Base-by-base conservation (phyloP, 768 basidiomycete species). In the Cystofilobasidium bisporidii region DNA sequence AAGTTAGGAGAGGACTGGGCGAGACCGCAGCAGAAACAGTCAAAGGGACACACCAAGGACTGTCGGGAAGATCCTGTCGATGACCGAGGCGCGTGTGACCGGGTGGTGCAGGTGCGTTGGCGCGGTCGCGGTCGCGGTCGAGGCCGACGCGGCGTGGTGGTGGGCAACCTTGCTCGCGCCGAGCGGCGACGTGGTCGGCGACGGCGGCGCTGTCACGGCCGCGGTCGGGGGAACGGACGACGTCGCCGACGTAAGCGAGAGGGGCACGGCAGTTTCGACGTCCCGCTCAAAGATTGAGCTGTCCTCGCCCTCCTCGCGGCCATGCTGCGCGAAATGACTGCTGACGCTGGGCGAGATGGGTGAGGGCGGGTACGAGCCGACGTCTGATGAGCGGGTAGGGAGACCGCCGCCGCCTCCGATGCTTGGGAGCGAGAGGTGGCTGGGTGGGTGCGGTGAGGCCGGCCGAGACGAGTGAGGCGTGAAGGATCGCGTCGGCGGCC, bases 391-490 rank as follows among this genome's bases (percentile, higher is more conserved):
- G 45, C 24, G 36, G 24, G 24, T 20, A 48, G 36, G 18, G 57
- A 8, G 30, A 50, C 24, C 45, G 47, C 9, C 28, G 3, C 32
- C 32, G 58, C 17, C 41, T 33, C 8, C 5, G 43, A 8, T 43
- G 43, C 17, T 4, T 24, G 64, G 64, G 9, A 59, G 43, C 15
- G 36, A 24, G 45, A 36, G 45, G 41, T 59, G 64, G 3, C 45
- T n/a, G 8, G 14, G 64, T 4, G 59, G 57, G 28, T 60, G 64
- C 3, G 64, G 64, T 0, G 64, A 65, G 38, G 22, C 57, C 11
- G 64, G 53, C 20, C 64, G 57, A 3, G 64, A 65, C 14, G 64
- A 59, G 56, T 57, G 47, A 28, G 64, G 64, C 15, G 64, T 64
- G 47, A 22, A 33, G 17, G 50, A 56, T 22, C 64, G 56, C 32